These are phyloP conservation scores for Boletus rufocinnamomeus DNA, from an alignment of 768 basidiomycete genomes.

Conservation along the genomic window DNA sequence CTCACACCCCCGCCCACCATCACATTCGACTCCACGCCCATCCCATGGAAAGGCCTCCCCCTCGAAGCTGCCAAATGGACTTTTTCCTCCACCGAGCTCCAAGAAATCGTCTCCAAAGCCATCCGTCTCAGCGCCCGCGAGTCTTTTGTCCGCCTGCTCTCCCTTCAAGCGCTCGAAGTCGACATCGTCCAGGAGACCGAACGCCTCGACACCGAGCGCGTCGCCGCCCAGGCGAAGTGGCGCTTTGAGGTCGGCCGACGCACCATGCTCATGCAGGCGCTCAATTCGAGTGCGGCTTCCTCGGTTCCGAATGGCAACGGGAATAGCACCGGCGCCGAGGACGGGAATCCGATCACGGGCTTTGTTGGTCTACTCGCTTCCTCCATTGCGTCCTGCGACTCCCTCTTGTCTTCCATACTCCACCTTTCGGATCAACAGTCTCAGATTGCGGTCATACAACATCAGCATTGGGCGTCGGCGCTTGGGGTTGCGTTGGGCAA, in stretches of 20 bases:
- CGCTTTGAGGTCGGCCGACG: slow-evolving; percentile 66
- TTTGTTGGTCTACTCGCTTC: slow-evolving; percentile 62
- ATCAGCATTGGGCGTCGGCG: slow-evolving; percentile 74
- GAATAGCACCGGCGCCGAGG: slow-evolving; percentile 22
- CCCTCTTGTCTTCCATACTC: slow-evolving; percentile 56
- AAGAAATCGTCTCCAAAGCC: slow-evolving; percentile 69
- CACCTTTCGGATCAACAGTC: slow-evolving; percentile 60
- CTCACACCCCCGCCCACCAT: slow-evolving; percentile 53
- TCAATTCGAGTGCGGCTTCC: slow-evolving; percentile 51
- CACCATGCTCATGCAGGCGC: slow-evolving; percentile 70
- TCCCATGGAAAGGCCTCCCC: slow-evolving; percentile 68
- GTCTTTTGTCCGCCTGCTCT: slow-evolving; percentile 70
- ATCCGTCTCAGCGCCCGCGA: slow-evolving; percentile 69
- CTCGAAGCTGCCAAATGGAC: slow-evolving; percentile 71
- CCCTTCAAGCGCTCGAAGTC: slow-evolving; percentile 59
- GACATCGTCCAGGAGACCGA: slow-evolving; percentile 60
- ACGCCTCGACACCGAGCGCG: slow-evolving; percentile 54
- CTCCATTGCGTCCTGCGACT: slow-evolving; percentile 58
- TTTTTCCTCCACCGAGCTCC: slow-evolving; percentile 54
- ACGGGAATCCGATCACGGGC: slow-evolving; percentile 39
- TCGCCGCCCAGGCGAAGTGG: slow-evolving; percentile 61
- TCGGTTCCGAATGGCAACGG: slow-evolving; percentile 17
- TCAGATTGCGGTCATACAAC: slow-evolving; percentile 60
- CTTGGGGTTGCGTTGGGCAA: slow-evolving; percentile 77
- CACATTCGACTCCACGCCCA: slow-evolving; percentile 56